These are phyloP conservation scores for Sporothrix variecibatus DNA, from an alignment of 2,329 filamentous ascomycete species.

Conservation along the genomic window DNA sequence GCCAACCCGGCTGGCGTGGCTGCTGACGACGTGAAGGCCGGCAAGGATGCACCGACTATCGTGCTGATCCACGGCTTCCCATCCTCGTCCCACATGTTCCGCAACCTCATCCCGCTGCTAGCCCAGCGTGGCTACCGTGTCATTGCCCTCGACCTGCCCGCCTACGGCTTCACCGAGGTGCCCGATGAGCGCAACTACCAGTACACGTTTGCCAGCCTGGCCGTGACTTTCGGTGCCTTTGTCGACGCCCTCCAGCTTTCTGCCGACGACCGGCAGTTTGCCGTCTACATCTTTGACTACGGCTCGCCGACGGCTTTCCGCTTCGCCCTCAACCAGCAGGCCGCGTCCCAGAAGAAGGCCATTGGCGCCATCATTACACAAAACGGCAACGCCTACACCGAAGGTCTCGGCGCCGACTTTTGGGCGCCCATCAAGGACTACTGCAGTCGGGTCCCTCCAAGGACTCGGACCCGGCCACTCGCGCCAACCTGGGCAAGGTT, in stretches of 20 bases:
- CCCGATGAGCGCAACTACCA: slow-evolving; percentile 45
- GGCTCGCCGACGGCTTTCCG: slow-evolving; percentile 58
- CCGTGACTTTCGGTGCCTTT: slow-evolving; percentile 51
- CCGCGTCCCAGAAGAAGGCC: slow-evolving; percentile 34
- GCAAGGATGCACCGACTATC: slow-evolving; percentile 39
- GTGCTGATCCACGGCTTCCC: slow-evolving; percentile 51
- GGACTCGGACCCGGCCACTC: slow-evolving; percentile 31
- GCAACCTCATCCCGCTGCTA: slow-evolving; percentile 48
- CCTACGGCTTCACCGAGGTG: slow-evolving; percentile 59
- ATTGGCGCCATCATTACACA: slow-evolving; percentile 58
- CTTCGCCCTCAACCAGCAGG: slow-evolving; percentile 52
- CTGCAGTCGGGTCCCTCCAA: slow-evolving; percentile 43
- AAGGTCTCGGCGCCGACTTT: slow-evolving; percentile 53
- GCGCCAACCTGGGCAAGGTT: slow-evolving; percentile 40
- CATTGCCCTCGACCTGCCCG: slow-evolving; percentile 61
- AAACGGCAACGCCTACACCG: slow-evolving; percentile 62
- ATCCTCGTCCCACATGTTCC: slow-evolving; percentile 47
- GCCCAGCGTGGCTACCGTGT: slow-evolving; percentile 42
- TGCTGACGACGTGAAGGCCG: neutral
- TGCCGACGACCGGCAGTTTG: slow-evolving; percentile 42
- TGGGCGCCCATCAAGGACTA: slow-evolving; percentile 51
- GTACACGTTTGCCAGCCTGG: slow-evolving; percentile 57
- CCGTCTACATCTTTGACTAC: slow-evolving; percentile 65
- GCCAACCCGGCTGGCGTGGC: slow-evolving; percentile 32
- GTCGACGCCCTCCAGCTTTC: slow-evolving; percentile 48